Evolutionary conservation across 768 basidiomycete species (phyloP), one percentile per base, ranked within the genome.

Genomic region (Tremella fuciformis): DNA sequence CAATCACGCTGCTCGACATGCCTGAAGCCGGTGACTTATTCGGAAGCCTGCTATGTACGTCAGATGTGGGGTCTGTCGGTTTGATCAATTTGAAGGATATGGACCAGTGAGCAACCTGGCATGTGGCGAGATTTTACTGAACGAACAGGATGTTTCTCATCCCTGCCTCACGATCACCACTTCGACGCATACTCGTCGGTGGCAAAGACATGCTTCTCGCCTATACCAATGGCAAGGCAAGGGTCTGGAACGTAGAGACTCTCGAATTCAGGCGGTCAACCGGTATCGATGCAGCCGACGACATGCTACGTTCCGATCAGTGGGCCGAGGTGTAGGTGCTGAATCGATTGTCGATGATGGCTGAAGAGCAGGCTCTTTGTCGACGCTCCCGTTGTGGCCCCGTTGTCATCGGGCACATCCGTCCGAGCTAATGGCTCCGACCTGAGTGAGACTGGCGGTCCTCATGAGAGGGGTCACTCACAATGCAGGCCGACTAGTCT

Each of bases 241-340:
- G 96, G 41, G 77, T 93, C 1, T 99, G 96, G 91, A 89, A 97
- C 67, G 79, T 86, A 15, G 83, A 84, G 60, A 87, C 86, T 0
- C 82, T 83, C 57, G 92, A 96, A 66, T 87, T 98, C 65, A 83
- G 90, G 82, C 79, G 94, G 50, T 88, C 91, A 0, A 89, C 89
- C 83, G 81, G 81, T 4, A 64, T 80, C 8, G 86, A 86, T 41
- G 91, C 88, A 70, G 90, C 87, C 0, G 83, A 84, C 50, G 90
- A 91, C 50, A 79, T 91, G 56, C 66, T 94, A 3, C 74, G 71
- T 1, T 82, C 88, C 69, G 86, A 86, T 0, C 83, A 83, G 0
- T 98, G 93, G 94, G 76, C 77, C 16, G 81, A 85, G 53, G 69
- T 88, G 94, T 93, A 66, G 53, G 78, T 65, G 9, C 22, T 46